phyloP scores from a whole-genome alignment of 805 yeast genomes.

The Metschnikowia lachancei region DNA sequence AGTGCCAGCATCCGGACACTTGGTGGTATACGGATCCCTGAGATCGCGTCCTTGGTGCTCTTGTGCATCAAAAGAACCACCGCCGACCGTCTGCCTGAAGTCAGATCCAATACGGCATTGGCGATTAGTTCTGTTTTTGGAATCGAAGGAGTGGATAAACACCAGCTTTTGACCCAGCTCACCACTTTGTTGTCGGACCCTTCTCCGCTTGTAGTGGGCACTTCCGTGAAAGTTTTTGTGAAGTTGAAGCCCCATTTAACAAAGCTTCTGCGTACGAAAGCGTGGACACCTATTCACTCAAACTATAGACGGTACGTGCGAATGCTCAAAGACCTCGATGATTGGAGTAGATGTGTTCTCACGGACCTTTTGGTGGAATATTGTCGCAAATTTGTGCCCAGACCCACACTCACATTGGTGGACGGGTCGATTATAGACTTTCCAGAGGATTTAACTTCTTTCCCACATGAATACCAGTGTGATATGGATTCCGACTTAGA shows the following conservation, averaged over 20 bases:
- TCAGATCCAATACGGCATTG: conserved; percentile 74
- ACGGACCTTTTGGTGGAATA: conserved; percentile 68
- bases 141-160: conserved; percentile 40
- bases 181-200: conserved; percentile 60
- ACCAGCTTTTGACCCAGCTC: conserved; percentile 51
- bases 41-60: conserved; percentile 74
- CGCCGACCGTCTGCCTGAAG: conserved; percentile 71
- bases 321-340: conserved; percentile 54
- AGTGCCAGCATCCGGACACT: conserved; percentile 74
- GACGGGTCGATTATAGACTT: conserved; percentile 33
- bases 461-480: conserved; percentile 33
- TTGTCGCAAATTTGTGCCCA: conserved; percentile 55
- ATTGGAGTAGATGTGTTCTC: conserved; percentile 62
- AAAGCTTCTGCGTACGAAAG: conserved; percentile 30
- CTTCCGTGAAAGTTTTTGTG: conserved; percentile 59
- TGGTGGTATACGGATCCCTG: conserved; percentile 78
- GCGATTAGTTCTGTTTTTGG: conserved; percentile 59
- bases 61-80: conserved; percentile 68
- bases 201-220: conserved; percentile 63
- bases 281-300: conserved; percentile 66
- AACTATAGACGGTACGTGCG: conserved; percentile 59
- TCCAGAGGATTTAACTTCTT: conserved; percentile 37
- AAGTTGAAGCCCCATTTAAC: conserved; percentile 33
- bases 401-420: conserved; percentile 43
- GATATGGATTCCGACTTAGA: conserved; percentile 55